phyloP scores from a whole-genome alignment of 257 asterid genomes.

The Scutellaria barbata region DNA sequence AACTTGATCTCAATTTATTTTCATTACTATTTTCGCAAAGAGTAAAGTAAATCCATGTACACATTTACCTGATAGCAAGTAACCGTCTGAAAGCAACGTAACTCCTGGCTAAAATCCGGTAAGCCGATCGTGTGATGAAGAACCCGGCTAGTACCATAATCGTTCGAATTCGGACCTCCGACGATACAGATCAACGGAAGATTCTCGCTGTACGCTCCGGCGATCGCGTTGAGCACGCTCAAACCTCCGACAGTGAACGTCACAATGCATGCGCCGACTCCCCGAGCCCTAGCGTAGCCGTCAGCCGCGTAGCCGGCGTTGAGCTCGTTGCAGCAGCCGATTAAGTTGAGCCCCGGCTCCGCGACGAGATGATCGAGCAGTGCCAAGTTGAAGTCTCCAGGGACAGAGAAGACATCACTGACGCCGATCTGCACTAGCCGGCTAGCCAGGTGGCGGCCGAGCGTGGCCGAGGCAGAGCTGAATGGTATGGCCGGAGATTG shows the following conservation, averaged over 20 bases:
- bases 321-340: constrained; percentile 91
- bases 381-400: constrained; percentile 77
- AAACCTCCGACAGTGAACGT: constrained; percentile 87
- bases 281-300: constrained; percentile 83
- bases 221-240: constrained; percentile 82
- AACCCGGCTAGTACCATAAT: constrained; percentile 70
- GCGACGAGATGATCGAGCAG: constrained; percentile 74
- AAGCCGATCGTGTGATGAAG: constrained; percentile 86
- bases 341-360: constrained; percentile 75
- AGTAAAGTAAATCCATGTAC: background rate
- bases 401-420: constrained; percentile 73
- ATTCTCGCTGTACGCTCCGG: constrained; percentile 92
- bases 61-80: constrained; percentile 74
- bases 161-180: constrained; percentile 88
- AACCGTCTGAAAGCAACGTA: constrained; percentile 84
- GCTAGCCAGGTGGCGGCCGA: constrained; percentile 87
- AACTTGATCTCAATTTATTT: background rate
- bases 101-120: constrained; percentile 83
- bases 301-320: constrained; percentile 90
- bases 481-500: constrained; percentile 33
- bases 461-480: constrained; percentile 60
- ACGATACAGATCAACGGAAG: constrained; percentile 79
- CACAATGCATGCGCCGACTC: constrained; percentile 86
- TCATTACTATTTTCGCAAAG: background rate
- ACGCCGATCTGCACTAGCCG: constrained; percentile 78